These are phyloP conservation scores for Linderniella brevidens DNA, from an alignment of 257 asterid genomes.

Conservation along the genomic window DNA sequence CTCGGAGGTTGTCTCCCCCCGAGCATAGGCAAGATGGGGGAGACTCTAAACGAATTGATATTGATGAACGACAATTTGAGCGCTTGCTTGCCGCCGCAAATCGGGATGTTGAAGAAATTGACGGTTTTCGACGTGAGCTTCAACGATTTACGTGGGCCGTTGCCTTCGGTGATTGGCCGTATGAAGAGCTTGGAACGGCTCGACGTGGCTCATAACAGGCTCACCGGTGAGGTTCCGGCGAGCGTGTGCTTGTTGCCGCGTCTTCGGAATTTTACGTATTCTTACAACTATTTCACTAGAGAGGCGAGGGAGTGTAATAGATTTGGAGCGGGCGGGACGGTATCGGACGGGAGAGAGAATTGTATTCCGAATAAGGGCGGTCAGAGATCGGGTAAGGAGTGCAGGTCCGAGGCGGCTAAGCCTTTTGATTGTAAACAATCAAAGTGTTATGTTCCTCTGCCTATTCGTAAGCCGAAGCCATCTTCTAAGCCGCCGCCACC, in stretches of 20 bases:
- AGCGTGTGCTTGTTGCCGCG: slow-evolving; percentile 39
- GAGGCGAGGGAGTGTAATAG: slow-evolving; percentile 40
- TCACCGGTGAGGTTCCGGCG: slow-evolving; percentile 46
- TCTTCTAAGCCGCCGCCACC: no score
- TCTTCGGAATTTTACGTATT: slow-evolving; percentile 42
- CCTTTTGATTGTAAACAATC: slow-evolving; percentile 20
- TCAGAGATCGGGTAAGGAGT: slow-evolving; percentile 19
- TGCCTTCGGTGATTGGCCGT: slow-evolving; percentile 21
- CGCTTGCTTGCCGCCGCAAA: slow-evolving; percentile 47
- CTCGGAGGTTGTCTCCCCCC: slow-evolving; percentile 53
- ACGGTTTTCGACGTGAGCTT: slow-evolving; percentile 65
- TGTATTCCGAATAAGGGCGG: slow-evolving; percentile 15
- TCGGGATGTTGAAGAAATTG: slow-evolving; percentile 32
- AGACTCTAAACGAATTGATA: slow-evolving; percentile 37
- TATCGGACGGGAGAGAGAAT: slow-evolving; percentile 18
- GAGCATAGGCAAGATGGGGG: slow-evolving; percentile 49
- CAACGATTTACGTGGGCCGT: slow-evolving; percentile 39
- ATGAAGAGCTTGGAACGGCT: slow-evolving; percentile 49
- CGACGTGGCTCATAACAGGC: slow-evolving; percentile 40
- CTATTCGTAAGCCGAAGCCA: no score
- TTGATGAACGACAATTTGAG: slow-evolving; percentile 49
- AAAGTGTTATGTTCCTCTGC: slow-evolving; percentile 11
- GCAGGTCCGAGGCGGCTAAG: slow-evolving; percentile 17
- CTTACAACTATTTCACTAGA: slow-evolving; percentile 39
- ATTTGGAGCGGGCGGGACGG: slow-evolving; percentile 6